Percentiles rank a stretch among this genome's conserved stretches.
phyloP scores from a whole-genome alignment of 164 flowering plant species.

The Magnolia changhungtana region DNA sequence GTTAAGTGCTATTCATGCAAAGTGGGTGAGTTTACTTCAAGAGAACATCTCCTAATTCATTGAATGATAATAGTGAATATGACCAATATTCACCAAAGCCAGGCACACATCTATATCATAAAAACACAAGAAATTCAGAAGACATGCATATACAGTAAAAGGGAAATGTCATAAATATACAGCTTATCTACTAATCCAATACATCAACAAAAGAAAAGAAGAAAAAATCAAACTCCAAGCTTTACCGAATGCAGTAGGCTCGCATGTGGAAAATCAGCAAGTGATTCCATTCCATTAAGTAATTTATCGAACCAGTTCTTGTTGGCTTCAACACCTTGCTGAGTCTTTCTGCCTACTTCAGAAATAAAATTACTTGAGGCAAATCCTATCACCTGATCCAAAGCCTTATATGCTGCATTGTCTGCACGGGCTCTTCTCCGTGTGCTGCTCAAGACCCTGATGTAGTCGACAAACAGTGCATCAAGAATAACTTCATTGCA shows the following conservation, averaged over 20 bases:
- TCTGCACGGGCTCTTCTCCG: conserved; percentile 69
- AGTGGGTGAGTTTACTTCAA: too few species aligned
- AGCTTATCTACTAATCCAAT: background rate
- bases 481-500: conserved; percentile 68
- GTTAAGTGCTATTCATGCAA: too few species aligned
- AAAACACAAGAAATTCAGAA: too few species aligned
- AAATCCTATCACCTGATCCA: conserved; percentile 54
- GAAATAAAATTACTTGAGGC: conserved; percentile 20
- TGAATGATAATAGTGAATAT: too few species aligned
- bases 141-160: too few species aligned
- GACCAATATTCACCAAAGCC: too few species aligned
- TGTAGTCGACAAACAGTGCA: conserved; percentile 78
- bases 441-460: conserved; percentile 65
- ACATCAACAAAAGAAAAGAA: background rate
- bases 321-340: conserved; percentile 21
- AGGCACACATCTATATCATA: too few species aligned
- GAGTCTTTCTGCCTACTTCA: conserved; percentile 27
- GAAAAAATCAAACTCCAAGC: conserved; percentile 3
- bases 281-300: conserved; percentile 70
- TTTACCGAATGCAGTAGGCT: conserved; percentile 80
- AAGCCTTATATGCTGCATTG: conserved; percentile 55
- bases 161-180: background rate
- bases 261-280: conserved; percentile 90
- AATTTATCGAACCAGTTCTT: conserved; percentile 27
- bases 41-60: too few species aligned